A percentile compares a stretch with the other conserved stretches of the same genome.
phyloP scores from a whole-genome alignment of 1,139 yeast species.

The Yarrowia galli region DNA sequence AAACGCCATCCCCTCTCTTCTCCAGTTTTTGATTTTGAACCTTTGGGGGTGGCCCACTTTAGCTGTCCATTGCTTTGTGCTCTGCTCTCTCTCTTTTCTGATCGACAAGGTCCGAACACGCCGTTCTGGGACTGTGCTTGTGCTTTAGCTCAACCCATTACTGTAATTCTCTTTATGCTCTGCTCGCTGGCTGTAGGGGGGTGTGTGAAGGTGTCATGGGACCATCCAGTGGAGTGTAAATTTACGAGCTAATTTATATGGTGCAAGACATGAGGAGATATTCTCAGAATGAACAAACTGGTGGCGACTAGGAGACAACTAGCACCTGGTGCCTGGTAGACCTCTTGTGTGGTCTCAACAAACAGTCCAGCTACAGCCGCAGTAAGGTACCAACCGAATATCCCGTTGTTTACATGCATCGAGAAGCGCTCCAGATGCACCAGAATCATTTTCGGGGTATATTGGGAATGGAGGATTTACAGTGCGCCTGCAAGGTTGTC shows the following conservation, averaged over 20 bases:
- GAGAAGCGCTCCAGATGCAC: conserved; percentile 32
- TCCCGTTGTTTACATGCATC: conserved; percentile 28
- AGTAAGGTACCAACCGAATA: conserved; percentile 28
- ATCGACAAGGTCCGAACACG: conserved; percentile 20
- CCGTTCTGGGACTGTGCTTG: conserved; percentile 23
- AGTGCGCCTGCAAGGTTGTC: conserved; percentile 10
- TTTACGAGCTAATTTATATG: conserved; percentile 4
- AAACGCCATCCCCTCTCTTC: neutral
- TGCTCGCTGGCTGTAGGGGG: neutral
- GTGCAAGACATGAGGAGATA: neutral
- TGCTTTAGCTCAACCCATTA: neutral
- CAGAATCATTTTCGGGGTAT: neutral
- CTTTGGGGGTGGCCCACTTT: conserved; percentile 18
- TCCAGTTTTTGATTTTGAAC: neutral
- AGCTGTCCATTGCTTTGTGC: conserved; percentile 6
- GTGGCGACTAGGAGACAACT: neutral
- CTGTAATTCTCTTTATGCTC: neutral
- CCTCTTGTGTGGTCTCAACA: neutral
- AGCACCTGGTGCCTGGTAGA: neutral
- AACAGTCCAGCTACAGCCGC: neutral
- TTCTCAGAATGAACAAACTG: neutral
- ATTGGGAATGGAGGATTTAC: conserved; percentile 21
- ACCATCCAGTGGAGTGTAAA: neutral
- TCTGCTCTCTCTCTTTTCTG: neutral
- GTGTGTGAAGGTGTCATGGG: conserved; percentile 5